These are phyloP conservation scores for Elsinoe arachidis DNA, from an alignment of 2,329 filamentous ascomycete genomes.

Conservation along the genomic window DNA sequence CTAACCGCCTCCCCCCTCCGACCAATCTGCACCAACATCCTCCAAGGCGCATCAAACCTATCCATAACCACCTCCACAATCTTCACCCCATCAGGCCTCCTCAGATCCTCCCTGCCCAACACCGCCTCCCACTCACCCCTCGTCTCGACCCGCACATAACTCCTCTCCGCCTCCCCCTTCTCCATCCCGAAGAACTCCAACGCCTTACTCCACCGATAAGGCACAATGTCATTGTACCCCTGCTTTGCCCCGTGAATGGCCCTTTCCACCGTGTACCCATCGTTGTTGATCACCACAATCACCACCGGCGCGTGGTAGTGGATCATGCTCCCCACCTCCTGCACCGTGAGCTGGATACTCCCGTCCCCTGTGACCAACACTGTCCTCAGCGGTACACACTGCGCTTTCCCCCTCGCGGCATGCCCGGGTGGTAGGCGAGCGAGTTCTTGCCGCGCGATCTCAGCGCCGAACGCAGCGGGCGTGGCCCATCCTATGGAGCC, in stretches of 20 bases:
- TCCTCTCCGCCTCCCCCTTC: constrained; percentile 20
- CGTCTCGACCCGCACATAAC: constrained; percentile 31
- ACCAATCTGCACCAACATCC: constrained; percentile 28
- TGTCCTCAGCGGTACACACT: constrained; percentile 36
- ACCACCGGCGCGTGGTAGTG: constrained; percentile 42
- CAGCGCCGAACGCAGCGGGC: constrained; percentile 34
- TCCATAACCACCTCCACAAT: constrained; percentile 37
- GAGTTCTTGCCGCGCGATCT: constrained; percentile 43
- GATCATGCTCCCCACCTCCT: constrained; percentile 59
- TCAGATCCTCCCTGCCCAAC: constrained; percentile 25
- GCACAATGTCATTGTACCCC: constrained; percentile 45
- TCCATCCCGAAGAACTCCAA: constrained; percentile 34
- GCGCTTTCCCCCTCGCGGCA: constrained; percentile 36
- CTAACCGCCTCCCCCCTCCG: constrained; percentile 28
- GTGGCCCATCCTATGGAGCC: constrained; percentile 37
- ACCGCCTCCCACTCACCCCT: constrained; percentile 32
- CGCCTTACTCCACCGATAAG: constrained; percentile 32
- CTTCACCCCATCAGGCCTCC: constrained; percentile 28
- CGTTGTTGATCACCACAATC: constrained; percentile 50
- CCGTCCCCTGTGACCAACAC: constrained; percentile 57
- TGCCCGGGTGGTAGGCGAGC: constrained; percentile 13
- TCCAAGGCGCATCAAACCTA: constrained; percentile 33
- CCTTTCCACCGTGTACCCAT: constrained; percentile 52
- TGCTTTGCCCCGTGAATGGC: constrained; percentile 47
- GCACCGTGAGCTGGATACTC: constrained; percentile 52